Base-by-base conservation (phyloP, 306 rosid genomes). In the Lagenaria siceraria region DNA sequence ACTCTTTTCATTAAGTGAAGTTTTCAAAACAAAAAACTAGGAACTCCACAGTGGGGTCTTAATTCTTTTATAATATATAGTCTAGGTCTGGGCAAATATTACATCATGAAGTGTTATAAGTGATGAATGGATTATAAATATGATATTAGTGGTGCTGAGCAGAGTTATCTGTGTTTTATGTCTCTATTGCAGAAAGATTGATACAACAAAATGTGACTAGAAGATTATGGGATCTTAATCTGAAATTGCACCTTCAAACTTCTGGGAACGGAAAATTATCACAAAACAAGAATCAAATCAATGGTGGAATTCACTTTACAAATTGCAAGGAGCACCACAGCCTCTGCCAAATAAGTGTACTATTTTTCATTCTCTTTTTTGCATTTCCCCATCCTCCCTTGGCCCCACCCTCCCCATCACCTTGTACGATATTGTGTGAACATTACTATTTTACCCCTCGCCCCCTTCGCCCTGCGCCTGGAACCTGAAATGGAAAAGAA, bases 171-270 rank as follows among this genome's bases (percentile, higher is more conserved):
- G 10, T 49, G 56, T 72, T 51, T 29, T 72, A 25, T 15, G 21
- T 51, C 25, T 17, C 9, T 51, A 29, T 49, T 51, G 77, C 77
- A 72, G 77, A 72, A 48, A 51, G 77, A 72, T 25, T 72, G 77
- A 71, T 7, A 8, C 53, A 48, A 25, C 33, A 48, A 48, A 69
- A 36, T 33, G 55, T 24, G 36, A 7, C 59, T 17, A 35, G 40
- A n/a, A 49, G 43, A 72, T 72, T 49, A 27, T 4, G 43, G 12
- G 25, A 49, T 18, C 43, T 49, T 72, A 17, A 49, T 49, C 61
- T 49, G 46, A 29, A 25, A 51, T 46, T 51, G 61, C 61, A 29
- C 18, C 77, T 43, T 51, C 77, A 27, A 72, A 48, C 60, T 72
- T 72, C 77, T 27, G 8, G 60, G 61, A 25, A 46, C 17, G 52